Percentiles rank a stretch among this genome's conserved stretches.
Evolutionary conservation across 108 stramenopile genomes (phyloP).

Genomic region (Cyclostephanos invisitatus): DNA sequence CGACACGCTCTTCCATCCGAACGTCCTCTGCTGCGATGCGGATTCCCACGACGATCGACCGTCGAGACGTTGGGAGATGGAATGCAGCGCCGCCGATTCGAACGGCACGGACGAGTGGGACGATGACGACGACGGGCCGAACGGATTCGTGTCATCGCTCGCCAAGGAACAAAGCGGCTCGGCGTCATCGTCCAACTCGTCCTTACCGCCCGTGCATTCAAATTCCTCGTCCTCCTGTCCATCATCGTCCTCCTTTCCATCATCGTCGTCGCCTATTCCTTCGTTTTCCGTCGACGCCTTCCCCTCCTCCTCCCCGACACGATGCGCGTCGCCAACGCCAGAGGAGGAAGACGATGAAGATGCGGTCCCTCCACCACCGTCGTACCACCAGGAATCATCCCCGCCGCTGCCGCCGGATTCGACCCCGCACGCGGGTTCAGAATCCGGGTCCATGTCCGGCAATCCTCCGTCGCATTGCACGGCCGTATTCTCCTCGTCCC

Average conservation of each 20-base stretch:
- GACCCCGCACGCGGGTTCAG: conserved; percentile 52
- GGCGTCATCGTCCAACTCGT: conserved; percentile 77
- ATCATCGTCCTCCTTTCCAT: conserved; percentile 4
- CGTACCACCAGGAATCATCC: neutral
- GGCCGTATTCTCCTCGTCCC: conserved; percentile 10
- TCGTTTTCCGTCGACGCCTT: neutral
- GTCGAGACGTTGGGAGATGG: conserved; percentile 32
- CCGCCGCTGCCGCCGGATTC: conserved; percentile 40
- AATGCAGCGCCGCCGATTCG: conserved; percentile 53
- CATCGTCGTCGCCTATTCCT: neutral
- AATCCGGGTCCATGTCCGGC: conserved; percentile 49
- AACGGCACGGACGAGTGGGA: conserved; percentile 24
- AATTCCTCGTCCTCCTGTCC: conserved; percentile 67
- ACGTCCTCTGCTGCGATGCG: conserved; percentile 68
- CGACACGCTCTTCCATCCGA: conserved; percentile 70
- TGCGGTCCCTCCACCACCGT: neutral
- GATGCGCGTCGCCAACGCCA: neutral
- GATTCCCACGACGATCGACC: conserved; percentile 52
- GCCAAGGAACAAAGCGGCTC: conserved; percentile 72
- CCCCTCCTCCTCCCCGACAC: neutral
- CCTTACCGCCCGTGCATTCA: conserved; percentile 64
- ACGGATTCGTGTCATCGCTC: conserved; percentile 39
- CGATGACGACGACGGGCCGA: conserved; percentile 1
- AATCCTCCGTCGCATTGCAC: conserved; percentile 49
- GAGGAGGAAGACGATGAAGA: too few relatives aligned